Evolutionary conservation across 2,329 filamentous ascomycete genomes (phyloP).

Genomic region (Pseudogymnoascus sp.): DNA sequence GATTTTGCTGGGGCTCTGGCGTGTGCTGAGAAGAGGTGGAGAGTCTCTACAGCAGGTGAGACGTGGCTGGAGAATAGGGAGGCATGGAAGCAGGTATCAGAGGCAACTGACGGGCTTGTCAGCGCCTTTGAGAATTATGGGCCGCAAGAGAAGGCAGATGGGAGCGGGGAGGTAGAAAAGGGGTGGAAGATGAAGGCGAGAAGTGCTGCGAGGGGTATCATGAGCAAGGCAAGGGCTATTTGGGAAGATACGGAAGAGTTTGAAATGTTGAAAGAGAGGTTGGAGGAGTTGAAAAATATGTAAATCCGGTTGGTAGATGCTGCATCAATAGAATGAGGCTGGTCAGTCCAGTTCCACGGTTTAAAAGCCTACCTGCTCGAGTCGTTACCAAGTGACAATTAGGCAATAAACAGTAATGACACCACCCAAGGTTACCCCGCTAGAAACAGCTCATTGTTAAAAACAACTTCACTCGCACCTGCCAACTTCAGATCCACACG

Average conservation of each 20-base stretch:
- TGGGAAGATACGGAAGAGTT: constrained; percentile 76
- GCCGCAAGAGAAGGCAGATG: constrained; percentile 49
- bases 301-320: neutral
- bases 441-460: too few species aligned
- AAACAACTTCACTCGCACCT: too few species aligned
- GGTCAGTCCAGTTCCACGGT: neutral
- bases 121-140: constrained; percentile 79
- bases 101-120: constrained; percentile 70
- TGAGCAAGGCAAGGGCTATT: constrained; percentile 71
- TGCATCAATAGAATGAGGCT: neutral
- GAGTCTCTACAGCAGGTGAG: constrained; percentile 52
- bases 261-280: constrained; percentile 49
- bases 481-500: too few species aligned
- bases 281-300: constrained; percentile 46
- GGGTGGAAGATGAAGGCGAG: constrained; percentile 87
- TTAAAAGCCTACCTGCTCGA: too few species aligned
- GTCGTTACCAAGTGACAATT: too few species aligned
- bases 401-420: too few species aligned
- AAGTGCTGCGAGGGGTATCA: constrained; percentile 74
- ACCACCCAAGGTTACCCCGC: too few species aligned
- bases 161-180: constrained; percentile 59
- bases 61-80: constrained; percentile 37
- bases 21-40: constrained; percentile 85
- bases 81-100: constrained; percentile 51
- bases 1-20: constrained; percentile 69